Percentiles rank a stretch among this genome's conserved stretches.
Evolutionary conservation across 2,329 filamentous ascomycete genomes (phyloP).

Genomic region (Penicillium sp.): DNA sequence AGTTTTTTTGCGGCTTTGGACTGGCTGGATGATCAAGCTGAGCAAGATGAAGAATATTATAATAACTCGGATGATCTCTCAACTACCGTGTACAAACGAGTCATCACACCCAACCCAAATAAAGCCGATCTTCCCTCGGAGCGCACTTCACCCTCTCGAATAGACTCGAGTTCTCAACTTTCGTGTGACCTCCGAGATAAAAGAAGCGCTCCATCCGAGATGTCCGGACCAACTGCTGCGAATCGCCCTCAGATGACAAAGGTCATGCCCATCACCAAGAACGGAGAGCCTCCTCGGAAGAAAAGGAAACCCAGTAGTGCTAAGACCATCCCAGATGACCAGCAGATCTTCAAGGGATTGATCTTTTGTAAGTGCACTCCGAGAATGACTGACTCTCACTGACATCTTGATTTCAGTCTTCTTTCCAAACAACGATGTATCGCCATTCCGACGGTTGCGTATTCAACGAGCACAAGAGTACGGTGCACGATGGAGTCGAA

Average conservation of each 20-base stretch:
- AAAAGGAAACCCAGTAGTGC: slow-evolving; percentile 37
- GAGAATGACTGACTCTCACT: neutral
- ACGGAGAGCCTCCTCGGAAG: slow-evolving; percentile 18
- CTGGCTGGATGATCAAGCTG: slow-evolving; percentile 30
- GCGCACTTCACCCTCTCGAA: slow-evolving; percentile 5
- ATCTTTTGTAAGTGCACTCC: slow-evolving; percentile 53
- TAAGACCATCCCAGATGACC: slow-evolving; percentile 51
- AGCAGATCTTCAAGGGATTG: slow-evolving; percentile 62
- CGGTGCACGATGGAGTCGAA: slow-evolving; percentile 69
- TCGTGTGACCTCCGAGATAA: neutral
- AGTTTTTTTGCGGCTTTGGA: slow-evolving; percentile 40
- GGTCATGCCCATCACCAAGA: slow-evolving; percentile 14
- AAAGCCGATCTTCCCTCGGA: neutral
- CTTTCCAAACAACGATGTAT: slow-evolving; percentile 75
- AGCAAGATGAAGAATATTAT: slow-evolving; percentile 27
- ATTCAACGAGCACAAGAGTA: slow-evolving; percentile 73
- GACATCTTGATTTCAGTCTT: slow-evolving; percentile 53
- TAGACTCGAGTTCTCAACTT: slow-evolving; percentile 12
- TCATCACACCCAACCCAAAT: neutral
- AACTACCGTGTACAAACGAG: neutral
- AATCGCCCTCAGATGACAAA: slow-evolving; percentile 17
- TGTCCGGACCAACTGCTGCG: slow-evolving; percentile 1
- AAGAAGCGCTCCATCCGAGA: neutral
- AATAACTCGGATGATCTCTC: slow-evolving; percentile 16
- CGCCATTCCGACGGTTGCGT: slow-evolving; percentile 63